Evolutionary conservation across 202 grass and related monocot genomes (phyloP), one percentile per base, ranked within the genome.

Genomic region (Schoenoplectus triqueter): DNA sequence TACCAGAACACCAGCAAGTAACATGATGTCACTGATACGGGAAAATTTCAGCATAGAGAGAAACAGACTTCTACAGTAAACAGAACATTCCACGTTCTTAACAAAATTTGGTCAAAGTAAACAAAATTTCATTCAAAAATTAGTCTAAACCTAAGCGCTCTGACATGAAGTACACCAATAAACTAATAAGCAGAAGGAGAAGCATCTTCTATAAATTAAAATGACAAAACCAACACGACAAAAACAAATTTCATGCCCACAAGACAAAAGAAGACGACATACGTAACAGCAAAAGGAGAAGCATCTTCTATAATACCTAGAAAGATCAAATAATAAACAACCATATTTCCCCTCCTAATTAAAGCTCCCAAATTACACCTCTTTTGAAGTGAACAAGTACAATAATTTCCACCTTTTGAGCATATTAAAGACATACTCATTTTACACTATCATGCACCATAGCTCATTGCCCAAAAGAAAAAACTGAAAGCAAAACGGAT

Each of bases 301-400:
- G 17, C 69, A 48, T 5, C 44, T 18, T 5, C 44, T 15, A 54
- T 22, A 6, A 3, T 78, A 7, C 14, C 55, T 10, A 44, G 31
- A 44, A 42, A 45, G 22, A 78, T 60, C 2, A 59, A 79, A n/a
- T 60, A 57, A 42, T n/a, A 78, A 78, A 78, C 39, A 78, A 45
- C 17, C 15, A 50, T 73, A 73, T 50, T 51, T 31, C 6, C 15
- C 7, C 7, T 18, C 52, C 13, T 1, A 79, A 79, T 42, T 79
- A 10, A 79, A 10, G 39, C 17, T 61, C 55, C 39, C 31, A 79
- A n/a, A 61, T 44, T 44, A 11, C 7, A 61, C 21, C 13, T 44
- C 39, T 17, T 17, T 44, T 78, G 5, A 78, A 59, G 4, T 3
- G 2, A 44, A 73, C 56, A 59, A 59, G 11, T n/a, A 4, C 10